Base-by-base conservation (phyloP, 306 rosid species). In the Morella rubra region DNA sequence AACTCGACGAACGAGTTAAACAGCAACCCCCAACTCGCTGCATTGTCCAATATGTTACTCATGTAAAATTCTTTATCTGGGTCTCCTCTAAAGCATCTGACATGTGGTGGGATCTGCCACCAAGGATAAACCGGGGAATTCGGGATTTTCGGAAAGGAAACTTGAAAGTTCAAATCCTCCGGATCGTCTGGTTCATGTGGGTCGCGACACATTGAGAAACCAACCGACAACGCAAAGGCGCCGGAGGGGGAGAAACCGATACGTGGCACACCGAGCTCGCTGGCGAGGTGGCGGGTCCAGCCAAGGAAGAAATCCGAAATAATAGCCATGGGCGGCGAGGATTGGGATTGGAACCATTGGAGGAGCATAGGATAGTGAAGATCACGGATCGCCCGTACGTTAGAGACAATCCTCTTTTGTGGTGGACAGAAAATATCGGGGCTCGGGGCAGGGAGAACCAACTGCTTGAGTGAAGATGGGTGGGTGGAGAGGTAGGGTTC, bases 201-300 rank as follows among this genome's bases (percentile, higher is more conserved):
- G 22, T 81, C 50, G 18, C 77, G 84, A 89, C 84, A 83, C 19
- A 85, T 75, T 3, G 83, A 76, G 15, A 59, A 49, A 1, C 44
- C 0, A 4, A 81, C 0, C 3, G 81, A 79, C 15, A 70, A 16
- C 0, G 76, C 73, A 40, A 50, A 74, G n/a, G 87, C 86, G 1
- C 86, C 86, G 0, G 85, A 79, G 8, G 91, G 83, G 8, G 89
- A 87, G 73, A 87, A 87, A 4, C 81, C 76, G n/a, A 87, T 46
- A 12, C 85, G 84, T 0, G 80, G 83, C 8, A 85, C 46, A 13
- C 77, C 50, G 67, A 87, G 79, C 1, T 83, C 74, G 5, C 18
- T 59, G 8, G 77, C 91, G 10, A 87, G 85, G 49, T 72, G 78
- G 54, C 40, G 76, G 71, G 91, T 83, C 91, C 91, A 87, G 16